Conservation (phyloP, 305 asterid species). For the Solanum hybrid region DNA sequence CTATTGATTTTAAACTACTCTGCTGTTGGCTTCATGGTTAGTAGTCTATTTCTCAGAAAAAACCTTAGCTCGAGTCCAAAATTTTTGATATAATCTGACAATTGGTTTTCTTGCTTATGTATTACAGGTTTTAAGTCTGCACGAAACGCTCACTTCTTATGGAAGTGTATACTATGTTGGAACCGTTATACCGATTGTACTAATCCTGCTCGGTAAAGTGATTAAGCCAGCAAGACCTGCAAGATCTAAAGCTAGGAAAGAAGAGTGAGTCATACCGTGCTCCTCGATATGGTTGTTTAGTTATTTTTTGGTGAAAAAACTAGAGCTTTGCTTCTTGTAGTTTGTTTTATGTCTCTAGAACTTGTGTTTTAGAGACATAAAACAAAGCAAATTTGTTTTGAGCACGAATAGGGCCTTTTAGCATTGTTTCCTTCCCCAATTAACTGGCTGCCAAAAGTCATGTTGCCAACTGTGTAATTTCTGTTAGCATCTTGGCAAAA, state of each 20-base stretch:
- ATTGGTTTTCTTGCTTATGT: background rate
- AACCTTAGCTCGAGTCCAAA: background rate
- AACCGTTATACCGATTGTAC: conserved; percentile 51
- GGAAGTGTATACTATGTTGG: conserved; percentile 86
- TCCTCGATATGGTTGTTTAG: conserved; percentile 4
- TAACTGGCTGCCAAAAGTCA: background rate
- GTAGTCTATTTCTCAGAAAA: background rate
- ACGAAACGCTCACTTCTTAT: conserved; percentile 65
- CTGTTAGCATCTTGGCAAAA: background rate
- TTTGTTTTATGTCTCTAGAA: background rate
- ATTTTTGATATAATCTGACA: background rate
- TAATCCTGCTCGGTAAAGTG: conserved; percentile 62
- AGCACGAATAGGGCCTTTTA: background rate
- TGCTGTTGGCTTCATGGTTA: conserved; percentile 76
- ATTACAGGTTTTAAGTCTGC: conserved; percentile 67
- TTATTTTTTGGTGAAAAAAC: background rate
- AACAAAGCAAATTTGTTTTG: background rate
- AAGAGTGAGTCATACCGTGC: conserved; percentile 32
- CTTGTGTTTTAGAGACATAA: background rate
- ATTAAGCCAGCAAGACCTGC: conserved; percentile 70
- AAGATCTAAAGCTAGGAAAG: conserved; percentile 68
- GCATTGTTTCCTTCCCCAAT: background rate
- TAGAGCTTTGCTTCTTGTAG: background rate
- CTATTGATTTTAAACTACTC: conserved; percentile 73
- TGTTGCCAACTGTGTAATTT: background rate